A percentile compares a stretch with the other conserved stretches of the same genome.
Conservation (phyloP, 116 monocot genomes). For the Trichopus zeylanicus region DNA sequence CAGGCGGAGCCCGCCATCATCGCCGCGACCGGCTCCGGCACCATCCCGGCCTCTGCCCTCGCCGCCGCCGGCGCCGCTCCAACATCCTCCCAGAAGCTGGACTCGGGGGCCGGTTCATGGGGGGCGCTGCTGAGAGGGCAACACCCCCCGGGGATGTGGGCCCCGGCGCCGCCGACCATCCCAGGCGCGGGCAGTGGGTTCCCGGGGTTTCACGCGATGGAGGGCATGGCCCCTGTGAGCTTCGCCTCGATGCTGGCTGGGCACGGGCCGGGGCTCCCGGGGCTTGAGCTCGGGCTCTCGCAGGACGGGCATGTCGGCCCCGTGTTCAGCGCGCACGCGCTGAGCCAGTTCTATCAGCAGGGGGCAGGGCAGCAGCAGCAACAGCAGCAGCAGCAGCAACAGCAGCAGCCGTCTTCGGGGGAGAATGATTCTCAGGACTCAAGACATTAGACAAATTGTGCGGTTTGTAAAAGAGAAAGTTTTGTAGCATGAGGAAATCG, state of each 20-base stretch:
- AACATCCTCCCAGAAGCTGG: slow-evolving; percentile 4
- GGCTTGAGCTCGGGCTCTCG: slow-evolving; percentile 51
- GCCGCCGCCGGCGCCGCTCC: not conserved
- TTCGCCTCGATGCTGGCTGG: slow-evolving; percentile 47
- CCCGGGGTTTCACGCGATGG: slow-evolving; percentile 22
- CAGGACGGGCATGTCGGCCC: slow-evolving; percentile 41
- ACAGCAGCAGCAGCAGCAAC: too few species aligned
- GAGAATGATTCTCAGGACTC: slow-evolving; percentile 19
- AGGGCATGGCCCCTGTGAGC: slow-evolving; percentile 29
- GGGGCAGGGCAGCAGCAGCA: slow-evolving; percentile 1
- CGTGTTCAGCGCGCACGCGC: slow-evolving; percentile 19
- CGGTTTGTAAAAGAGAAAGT: not conserved
- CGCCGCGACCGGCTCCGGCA: slow-evolving; percentile 65
- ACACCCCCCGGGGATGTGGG: slow-evolving; percentile 5
- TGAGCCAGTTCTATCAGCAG: slow-evolving; percentile 30
- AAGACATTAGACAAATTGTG: slow-evolving; percentile 2
- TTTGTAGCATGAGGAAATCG: not conserved
- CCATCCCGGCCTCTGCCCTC: slow-evolving; percentile 28
- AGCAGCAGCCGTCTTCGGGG: not conserved
- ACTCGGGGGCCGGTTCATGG: not conserved
- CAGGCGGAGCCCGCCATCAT: slow-evolving; percentile 61
- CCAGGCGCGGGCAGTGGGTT: not conserved
- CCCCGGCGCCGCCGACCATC: not conserved
- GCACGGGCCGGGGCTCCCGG: slow-evolving; percentile 34
- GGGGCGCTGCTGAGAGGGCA: not conserved